Evolutionary conservation across 306 rosid genomes (phyloP), one percentile per base, ranked within the genome.

Genomic region (Cucurbita argyrosperma): DNA sequence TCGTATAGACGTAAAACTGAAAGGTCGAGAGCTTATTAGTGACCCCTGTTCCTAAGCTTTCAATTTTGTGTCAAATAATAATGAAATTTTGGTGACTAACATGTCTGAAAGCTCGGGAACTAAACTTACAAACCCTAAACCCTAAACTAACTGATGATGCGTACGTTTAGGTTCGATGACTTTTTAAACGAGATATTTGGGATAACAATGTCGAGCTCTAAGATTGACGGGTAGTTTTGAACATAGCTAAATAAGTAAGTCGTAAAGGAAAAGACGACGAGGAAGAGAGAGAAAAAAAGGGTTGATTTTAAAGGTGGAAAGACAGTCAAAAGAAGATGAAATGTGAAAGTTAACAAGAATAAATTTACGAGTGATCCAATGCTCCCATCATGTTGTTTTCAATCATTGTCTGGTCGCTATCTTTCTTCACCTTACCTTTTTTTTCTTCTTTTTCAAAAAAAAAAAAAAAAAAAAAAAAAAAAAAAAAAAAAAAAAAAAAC

Each of bases 271-370:
- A 47, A 47, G 12, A 14, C 5, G 12, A 14, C 5, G 51, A 47
- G 51, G 1, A 1, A 45, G 65, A 52, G 75, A 45, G 67, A 62
- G 86, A 76, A 59, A 66, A 72, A 67, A 53, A 43, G 77, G 71
- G 46, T 30, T 42, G 21, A 76, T 78, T 78, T 57, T 66, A 40
- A 66, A 66, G 50, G 39, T 4, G 4, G 43, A 13, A 61, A 12
- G 16, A 37, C 83, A 86, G 96, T 90, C 96, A 90, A 90, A 88
- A 88, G 78, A 81, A 77, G 56, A 62, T 53, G 37, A 71, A 76
- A 81, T 87, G 75, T 89, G 73, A 81, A 87, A 82, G 79, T 84
- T 80, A 74, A 84, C 80, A 53, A 76, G 77, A 81, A 80, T 62
- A 76, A 75, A 30, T 77, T 35, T 79, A 47, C 45, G 49, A 40